Evolutionary conservation across 1,284 basidiomycete genomes (phyloP).

Genomic region (Ganoderma leucocontextum): DNA sequence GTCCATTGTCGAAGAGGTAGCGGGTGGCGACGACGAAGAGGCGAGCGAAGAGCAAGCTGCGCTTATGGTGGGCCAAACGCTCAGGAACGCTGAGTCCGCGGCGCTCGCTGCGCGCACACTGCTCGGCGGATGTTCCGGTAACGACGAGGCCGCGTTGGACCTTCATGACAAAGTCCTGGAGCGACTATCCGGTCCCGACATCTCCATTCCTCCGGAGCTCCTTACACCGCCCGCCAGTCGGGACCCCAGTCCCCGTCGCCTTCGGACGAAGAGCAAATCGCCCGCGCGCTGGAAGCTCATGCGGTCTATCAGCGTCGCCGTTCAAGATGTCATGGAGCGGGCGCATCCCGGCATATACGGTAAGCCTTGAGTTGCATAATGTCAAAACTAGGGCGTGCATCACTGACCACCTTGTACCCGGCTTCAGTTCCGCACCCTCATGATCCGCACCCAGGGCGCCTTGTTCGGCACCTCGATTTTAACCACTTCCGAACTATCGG

Average conservation of each 20-base stretch:
- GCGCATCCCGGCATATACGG: constrained; percentile 75
- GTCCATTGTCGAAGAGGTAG: constrained; percentile 77
- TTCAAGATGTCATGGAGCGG: constrained; percentile 70
- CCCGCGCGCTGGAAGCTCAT: constrained; percentile 84
- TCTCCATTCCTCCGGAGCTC: constrained; percentile 74
- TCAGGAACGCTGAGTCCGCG: constrained; percentile 68
- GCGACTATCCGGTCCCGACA: constrained; percentile 65
- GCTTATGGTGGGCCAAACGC: constrained; percentile 67
- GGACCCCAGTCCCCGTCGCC: constrained; percentile 78
- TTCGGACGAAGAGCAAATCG: constrained; percentile 77
- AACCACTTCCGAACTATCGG: constrained; percentile 96
- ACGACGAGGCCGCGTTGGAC: constrained; percentile 54
- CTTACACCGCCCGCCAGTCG: constrained; percentile 80
- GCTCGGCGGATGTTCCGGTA: constrained; percentile 36
- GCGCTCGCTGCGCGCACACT: constrained; percentile 53
- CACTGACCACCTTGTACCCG: constrained; percentile 19
- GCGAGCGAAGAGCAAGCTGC: constrained; percentile 61
- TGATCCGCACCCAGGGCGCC: constrained; percentile 79
- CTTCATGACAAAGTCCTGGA: constrained; percentile 71
- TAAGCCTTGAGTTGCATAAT: constrained; percentile 44
- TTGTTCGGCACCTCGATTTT: constrained; percentile 85
- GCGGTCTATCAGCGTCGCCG: constrained; percentile 76
- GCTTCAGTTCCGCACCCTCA: constrained; percentile 71
- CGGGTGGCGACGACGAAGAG: constrained; percentile 66
- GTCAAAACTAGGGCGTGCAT: constrained; percentile 10